These are phyloP conservation scores for Fragosphaeria purpurea DNA, from an alignment of 2,329 filamentous ascomycete genomes.

Conservation along the genomic window DNA sequence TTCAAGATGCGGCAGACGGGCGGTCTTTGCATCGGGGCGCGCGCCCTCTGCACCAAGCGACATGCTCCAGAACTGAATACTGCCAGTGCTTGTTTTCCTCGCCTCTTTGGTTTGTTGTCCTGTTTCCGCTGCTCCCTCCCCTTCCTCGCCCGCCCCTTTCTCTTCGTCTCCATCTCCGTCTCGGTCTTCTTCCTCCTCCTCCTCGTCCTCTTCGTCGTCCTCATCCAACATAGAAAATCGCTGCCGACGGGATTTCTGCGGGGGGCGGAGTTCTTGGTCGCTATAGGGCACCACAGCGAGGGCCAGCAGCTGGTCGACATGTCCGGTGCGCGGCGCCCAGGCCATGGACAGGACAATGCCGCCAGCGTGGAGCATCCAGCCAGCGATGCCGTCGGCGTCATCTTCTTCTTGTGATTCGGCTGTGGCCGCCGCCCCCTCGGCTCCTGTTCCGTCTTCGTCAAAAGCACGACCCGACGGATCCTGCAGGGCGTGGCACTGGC, in stretches of 20 bases:
- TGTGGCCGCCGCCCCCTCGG: constrained; percentile 7
- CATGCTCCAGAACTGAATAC: constrained; percentile 45
- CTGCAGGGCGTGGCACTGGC: constrained; percentile 11
- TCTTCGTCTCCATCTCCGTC: constrained; percentile 9
- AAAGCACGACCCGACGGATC: constrained; percentile 9
- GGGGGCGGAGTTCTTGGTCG: constrained; percentile 27
- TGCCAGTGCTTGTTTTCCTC: constrained; percentile 29
- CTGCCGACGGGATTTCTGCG: too few relatives aligned
- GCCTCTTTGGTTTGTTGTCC: too few relatives aligned
- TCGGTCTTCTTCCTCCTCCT: constrained; percentile 15
- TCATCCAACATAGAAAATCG: constrained; percentile 13
- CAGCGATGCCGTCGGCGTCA: constrained; percentile 12
- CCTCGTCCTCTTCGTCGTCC: constrained; percentile 23
- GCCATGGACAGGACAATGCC: constrained; percentile 42
- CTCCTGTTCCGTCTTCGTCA: constrained; percentile 5
- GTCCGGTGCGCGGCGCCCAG: constrained; percentile 36
- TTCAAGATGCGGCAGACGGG: constrained; percentile 17
- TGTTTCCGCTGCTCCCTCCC: constrained; percentile 1
- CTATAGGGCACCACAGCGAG: constrained; percentile 39
- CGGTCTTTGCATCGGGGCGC: constrained; percentile 4
- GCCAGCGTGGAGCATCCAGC: constrained; percentile 45
- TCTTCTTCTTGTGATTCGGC: too few relatives aligned
- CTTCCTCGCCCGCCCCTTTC: constrained; percentile 8
- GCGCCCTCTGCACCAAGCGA: constrained; percentile 20
- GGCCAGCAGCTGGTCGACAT: constrained; percentile 38